Percentiles rank a stretch among this genome's conserved stretches.
These are phyloP conservation scores for Wallacemonas sp. DNA, from an alignment of 208 protist species.

Conservation along the genomic window DNA sequence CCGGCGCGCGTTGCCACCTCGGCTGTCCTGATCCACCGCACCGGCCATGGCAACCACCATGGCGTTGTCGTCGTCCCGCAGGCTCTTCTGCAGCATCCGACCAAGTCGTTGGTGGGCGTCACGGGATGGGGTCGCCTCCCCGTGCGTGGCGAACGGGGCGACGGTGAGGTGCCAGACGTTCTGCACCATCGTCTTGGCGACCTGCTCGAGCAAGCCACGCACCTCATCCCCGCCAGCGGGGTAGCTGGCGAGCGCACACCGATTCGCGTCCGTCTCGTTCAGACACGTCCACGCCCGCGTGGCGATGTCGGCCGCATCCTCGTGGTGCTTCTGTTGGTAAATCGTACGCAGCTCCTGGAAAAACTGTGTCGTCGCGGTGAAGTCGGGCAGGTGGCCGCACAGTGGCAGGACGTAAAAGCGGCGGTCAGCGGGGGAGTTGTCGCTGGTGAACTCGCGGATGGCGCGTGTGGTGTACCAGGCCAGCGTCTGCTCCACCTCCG, in stretches of 20 bases:
- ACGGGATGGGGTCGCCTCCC: too few relatives aligned
- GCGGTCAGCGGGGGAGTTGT: neutral
- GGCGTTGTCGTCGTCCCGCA: too few relatives aligned
- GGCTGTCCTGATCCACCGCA: too few relatives aligned
- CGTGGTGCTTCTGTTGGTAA: constrained; percentile 60
- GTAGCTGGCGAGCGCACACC: neutral
- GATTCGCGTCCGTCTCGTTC: neutral
- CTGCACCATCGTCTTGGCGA: constrained; percentile 4
- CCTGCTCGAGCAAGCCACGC: neutral
- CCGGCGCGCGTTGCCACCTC: too few relatives aligned
- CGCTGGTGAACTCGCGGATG: constrained; percentile 27
- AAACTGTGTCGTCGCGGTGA: constrained; percentile 93
- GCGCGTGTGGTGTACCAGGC: constrained; percentile 37
- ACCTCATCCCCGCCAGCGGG: neutral
- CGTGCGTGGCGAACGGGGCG: neutral
- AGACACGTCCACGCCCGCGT: constrained; percentile 21
- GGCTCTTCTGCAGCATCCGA: too few relatives aligned
- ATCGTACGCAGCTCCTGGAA: constrained; percentile 90
- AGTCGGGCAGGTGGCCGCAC: constrained; percentile 92
- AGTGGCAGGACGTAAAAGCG: constrained; percentile 70
- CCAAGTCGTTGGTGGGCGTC: too few relatives aligned
- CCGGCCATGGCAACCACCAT: too few relatives aligned
- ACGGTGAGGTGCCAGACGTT: constrained; percentile 12
- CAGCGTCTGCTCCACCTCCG: constrained; percentile 56
- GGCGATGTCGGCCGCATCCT: constrained; percentile 40